Evolutionary conservation across 148 eudicot species (phyloP).

Genomic region (Rhododendron henanense): DNA sequence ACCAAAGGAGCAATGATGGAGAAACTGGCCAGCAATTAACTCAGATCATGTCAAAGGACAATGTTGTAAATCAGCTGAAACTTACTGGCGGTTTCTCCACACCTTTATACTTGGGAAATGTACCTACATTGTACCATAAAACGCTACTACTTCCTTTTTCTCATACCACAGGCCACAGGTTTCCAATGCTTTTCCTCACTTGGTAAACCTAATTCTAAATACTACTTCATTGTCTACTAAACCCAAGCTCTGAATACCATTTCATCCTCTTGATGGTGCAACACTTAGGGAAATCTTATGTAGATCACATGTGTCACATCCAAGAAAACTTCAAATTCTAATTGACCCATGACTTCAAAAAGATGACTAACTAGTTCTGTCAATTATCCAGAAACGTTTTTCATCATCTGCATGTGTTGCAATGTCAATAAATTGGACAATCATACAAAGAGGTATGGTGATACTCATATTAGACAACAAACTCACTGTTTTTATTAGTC

Average conservation of each 20-base stretch:
- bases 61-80: not conserved
- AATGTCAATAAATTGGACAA: not conserved
- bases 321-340: not conserved
- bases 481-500: conserved; percentile 45
- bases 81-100: not conserved
- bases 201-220: not conserved
- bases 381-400: not conserved
- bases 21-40: not conserved
- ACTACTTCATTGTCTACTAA: not conserved
- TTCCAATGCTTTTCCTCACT: not conserved
- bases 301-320: not conserved
- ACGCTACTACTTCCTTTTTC: not conserved
- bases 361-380: not conserved
- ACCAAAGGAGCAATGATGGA: not conserved
- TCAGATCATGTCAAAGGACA: not conserved
- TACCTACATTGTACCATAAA: not conserved
- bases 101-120: not conserved
- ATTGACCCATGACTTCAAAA: not conserved
- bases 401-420: not conserved
- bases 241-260: not conserved
- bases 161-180: not conserved
- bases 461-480: not conserved
- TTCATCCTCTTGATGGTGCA: not conserved
- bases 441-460: not conserved
- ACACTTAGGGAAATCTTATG: not conserved